Base-by-base conservation (phyloP, 106 monocot genomes). In the Dendrobium chrysotoxum region DNA sequence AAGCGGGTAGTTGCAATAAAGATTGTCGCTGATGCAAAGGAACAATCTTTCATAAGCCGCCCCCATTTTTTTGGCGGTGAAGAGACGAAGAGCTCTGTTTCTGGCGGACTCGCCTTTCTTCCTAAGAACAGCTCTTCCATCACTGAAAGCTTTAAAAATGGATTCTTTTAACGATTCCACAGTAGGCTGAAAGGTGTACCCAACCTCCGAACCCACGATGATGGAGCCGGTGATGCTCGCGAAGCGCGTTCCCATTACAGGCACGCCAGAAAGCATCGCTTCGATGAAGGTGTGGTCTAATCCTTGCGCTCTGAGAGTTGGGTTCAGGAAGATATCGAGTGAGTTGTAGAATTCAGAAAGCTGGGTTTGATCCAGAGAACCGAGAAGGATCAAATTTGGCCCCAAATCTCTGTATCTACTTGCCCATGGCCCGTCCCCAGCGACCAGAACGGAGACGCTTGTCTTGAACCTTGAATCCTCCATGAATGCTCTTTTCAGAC, bases 401-500 rank as follows among this genome's bases (percentile, higher is more conserved):
- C 88, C 86, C 7, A 95, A 86, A 9, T 83, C 83, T 35, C 76
- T 87, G 82, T 95, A 95, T 40, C 95, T 78, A 12, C 55, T 66
- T 0, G 89, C 93, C 95, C 95, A 95, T 35, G 95, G 95, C 17
- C 95, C 95, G 11, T 95, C 87, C 15, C 95, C 95, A 0, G 95
- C 95, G n/a, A 95, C 89, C 2, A 95, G 53, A 12, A 95, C 80
- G 38, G 68, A 86, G 0, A 87, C 80, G 21, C 50, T 71, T 54
- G 53, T 53, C 23, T 25, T 38, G 67, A 90, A 86, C 17, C 64
- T 73, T 74, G 82, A 85, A 23, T 83, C 80, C 74, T 91, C 86
- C 28, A 58, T 40, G 40, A 89, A 83, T 0, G 84, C 17, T 72
- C 89, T 89, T 72, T 86, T 92, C 79, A 95, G 78, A 17, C 92